Evolutionary conservation across 371 early-diverging fungal genomes (phyloP).

Genomic region (Chytridium lagenaria): DNA sequence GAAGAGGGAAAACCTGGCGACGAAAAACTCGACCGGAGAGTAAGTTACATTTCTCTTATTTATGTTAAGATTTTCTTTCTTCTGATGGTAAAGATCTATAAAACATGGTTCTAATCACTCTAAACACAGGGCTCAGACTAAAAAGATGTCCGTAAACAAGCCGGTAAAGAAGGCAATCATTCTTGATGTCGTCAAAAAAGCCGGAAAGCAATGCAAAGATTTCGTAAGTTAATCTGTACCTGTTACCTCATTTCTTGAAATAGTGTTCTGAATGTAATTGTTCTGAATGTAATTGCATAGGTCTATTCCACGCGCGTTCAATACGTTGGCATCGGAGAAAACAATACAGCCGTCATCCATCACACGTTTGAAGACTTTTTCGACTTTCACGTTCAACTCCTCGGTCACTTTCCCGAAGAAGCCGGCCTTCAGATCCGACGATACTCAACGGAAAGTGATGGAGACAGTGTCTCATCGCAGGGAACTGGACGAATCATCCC

Average conservation of each 20-base stretch:
- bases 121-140: not conserved
- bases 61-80: no score
- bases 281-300: not conserved
- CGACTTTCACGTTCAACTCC: conserved; percentile 57
- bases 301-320: conserved; percentile 8
- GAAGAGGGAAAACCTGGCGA: conserved; percentile 8
- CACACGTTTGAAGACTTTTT: conserved; percentile 58
- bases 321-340: not conserved
- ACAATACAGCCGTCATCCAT: conserved; percentile 29
- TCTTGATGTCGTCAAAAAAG: conserved; percentile 24
- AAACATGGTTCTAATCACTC: not conserved
- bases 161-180: conserved; percentile 42
- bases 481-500: conserved; percentile 47
- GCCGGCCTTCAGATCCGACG: conserved; percentile 42
- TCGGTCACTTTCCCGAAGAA: conserved; percentile 61
- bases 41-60: not conserved
- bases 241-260: no score
- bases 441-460: not conserved
- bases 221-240: conserved; percentile 41
- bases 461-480: not conserved
- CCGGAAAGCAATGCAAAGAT: conserved; percentile 17
- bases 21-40: not conserved
- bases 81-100: no score
- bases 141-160: conserved; percentile 31
- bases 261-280: no score